Conservation (phyloP, 202 grass and related monocot genomes). For the Schoenoplectus triqueter region DNA sequence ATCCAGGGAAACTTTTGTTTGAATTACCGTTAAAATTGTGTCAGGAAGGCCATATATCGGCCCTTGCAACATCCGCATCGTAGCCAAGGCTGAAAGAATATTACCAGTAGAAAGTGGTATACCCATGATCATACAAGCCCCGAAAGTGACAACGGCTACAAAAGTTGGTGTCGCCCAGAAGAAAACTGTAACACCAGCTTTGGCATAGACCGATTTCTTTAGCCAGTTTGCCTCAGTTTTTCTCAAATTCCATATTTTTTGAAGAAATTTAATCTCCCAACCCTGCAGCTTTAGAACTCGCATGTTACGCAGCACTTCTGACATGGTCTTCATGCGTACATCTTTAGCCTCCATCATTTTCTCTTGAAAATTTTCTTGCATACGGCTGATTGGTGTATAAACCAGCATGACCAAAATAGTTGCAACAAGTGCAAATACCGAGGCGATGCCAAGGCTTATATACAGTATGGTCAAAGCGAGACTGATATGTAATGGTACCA, state of each 20-base stretch:
- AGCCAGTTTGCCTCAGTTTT: slow-evolving; percentile 66
- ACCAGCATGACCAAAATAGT: slow-evolving; percentile 63
- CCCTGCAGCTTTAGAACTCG: slow-evolving; percentile 81
- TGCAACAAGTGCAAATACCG: slow-evolving; percentile 54
- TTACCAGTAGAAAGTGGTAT: slow-evolving; percentile 84
- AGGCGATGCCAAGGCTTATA: slow-evolving; percentile 57
- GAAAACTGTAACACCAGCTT: slow-evolving; percentile 46
- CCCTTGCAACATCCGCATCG: slow-evolving; percentile 69
- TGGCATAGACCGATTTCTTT: slow-evolving; percentile 61
- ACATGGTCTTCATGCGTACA: slow-evolving; percentile 72
- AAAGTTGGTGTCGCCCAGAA: slow-evolving; percentile 69
- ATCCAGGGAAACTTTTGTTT: slow-evolving; percentile 85
- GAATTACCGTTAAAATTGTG: slow-evolving; percentile 66
- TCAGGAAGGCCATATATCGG: slow-evolving; percentile 75
- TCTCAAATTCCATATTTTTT: slow-evolving; percentile 68
- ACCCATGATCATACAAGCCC: slow-evolving; percentile 61
- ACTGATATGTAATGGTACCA: slow-evolving; percentile 65
- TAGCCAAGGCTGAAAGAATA: slow-evolving; percentile 77
- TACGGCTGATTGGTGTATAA: slow-evolving; percentile 57
- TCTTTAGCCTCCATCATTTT: slow-evolving; percentile 87
- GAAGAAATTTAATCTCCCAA: slow-evolving; percentile 92
- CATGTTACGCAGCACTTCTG: slow-evolving; percentile 84
- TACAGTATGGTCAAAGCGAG: slow-evolving; percentile 73
- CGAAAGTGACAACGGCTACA: slow-evolving; percentile 74
- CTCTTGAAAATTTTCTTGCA: slow-evolving; percentile 73